These are phyloP conservation scores for Voacanga thouarsii DNA, from an alignment of 257 asterid genomes.

Conservation along the genomic window DNA sequence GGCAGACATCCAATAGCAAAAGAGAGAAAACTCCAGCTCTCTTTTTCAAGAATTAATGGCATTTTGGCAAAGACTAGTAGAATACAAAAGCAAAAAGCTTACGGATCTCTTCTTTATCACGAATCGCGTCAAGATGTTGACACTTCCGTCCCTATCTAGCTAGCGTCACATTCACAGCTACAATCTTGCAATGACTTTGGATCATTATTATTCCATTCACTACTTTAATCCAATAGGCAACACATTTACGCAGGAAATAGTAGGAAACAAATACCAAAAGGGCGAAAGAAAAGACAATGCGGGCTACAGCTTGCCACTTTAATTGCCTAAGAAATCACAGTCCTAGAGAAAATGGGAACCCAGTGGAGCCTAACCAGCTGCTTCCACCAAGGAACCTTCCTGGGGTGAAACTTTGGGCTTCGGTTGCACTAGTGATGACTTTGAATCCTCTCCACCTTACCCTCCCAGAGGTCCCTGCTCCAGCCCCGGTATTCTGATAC, in stretches of 20 bases:
- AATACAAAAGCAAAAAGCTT: no score
- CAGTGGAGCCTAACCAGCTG: constrained; percentile 32
- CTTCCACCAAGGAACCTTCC: constrained; percentile 27
- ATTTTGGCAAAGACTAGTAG: no score
- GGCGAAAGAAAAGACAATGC: neutral
- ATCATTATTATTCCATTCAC: neutral
- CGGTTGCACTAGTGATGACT: constrained; percentile 27
- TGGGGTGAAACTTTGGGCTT: constrained; percentile 26
- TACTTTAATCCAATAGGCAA: neutral
- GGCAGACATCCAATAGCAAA: no score
- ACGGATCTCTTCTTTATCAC: no score
- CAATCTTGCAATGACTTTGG: no score
- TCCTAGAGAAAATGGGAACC: constrained; percentile 28
- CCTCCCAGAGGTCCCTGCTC: constrained; percentile 28
- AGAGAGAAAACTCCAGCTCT: no score
- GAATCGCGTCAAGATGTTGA: neutral
- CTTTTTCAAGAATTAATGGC: no score
- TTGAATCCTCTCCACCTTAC: constrained; percentile 32
- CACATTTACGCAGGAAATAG: neutral
- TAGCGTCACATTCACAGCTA: no score
- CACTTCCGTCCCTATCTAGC: no score
- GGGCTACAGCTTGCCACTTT: neutral
- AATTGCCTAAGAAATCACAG: neutral
- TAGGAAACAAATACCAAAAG: neutral
- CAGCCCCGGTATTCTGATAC: constrained; percentile 32